Percentiles rank a stretch among this genome's conserved stretches.
These are phyloP conservation scores for Globisporangium acanthophoron DNA, from an alignment of 352 stramenopile species.

Conservation along the genomic window DNA sequence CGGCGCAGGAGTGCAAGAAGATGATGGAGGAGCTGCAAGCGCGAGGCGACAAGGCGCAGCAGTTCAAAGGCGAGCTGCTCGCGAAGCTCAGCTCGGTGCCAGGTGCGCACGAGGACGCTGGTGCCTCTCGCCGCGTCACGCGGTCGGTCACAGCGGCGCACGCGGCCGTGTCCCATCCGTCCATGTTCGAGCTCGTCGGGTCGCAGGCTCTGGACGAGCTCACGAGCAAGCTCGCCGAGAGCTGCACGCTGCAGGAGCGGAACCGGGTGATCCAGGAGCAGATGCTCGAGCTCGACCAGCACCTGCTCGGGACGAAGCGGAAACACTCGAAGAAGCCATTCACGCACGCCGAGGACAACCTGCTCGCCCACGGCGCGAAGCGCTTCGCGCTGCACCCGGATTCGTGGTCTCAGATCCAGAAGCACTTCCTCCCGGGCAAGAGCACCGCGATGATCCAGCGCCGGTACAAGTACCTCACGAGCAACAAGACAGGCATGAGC, in stretches of 20 bases:
- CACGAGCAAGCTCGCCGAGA: constrained; percentile 29
- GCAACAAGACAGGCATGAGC: constrained; percentile 49
- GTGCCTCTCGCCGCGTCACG: constrained; percentile 50
- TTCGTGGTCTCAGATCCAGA: constrained; percentile 57
- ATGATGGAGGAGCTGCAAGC: constrained; percentile 71
- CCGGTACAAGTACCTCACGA: constrained; percentile 66
- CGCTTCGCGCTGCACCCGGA: constrained; percentile 42
- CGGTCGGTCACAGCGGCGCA: constrained; percentile 73
- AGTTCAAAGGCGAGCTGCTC: constrained; percentile 59
- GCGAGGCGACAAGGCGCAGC: constrained; percentile 51
- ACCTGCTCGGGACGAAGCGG: constrained; percentile 47
- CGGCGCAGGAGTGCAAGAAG: constrained; percentile 27
- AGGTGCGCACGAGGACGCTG: constrained; percentile 11
- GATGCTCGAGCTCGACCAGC: constrained; percentile 66
- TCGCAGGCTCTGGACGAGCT: constrained; percentile 59
- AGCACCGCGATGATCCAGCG: constrained; percentile 37
- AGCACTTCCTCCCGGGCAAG: constrained; percentile 63
- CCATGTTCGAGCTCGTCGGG: constrained; percentile 83
- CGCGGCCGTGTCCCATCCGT: constrained; percentile 71
- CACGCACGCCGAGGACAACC: constrained; percentile 46
- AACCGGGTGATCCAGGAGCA: constrained; percentile 47
- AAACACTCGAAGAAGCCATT: constrained; percentile 49
- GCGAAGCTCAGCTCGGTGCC: constrained; percentile 43
- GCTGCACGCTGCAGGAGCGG: constrained; percentile 45
- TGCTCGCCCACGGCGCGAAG: constrained; percentile 67